Evolutionary conservation across 148 eudicot genomes (phyloP), one percentile per base, ranked within the genome.

Genomic region (Heliosperma pusillum): DNA sequence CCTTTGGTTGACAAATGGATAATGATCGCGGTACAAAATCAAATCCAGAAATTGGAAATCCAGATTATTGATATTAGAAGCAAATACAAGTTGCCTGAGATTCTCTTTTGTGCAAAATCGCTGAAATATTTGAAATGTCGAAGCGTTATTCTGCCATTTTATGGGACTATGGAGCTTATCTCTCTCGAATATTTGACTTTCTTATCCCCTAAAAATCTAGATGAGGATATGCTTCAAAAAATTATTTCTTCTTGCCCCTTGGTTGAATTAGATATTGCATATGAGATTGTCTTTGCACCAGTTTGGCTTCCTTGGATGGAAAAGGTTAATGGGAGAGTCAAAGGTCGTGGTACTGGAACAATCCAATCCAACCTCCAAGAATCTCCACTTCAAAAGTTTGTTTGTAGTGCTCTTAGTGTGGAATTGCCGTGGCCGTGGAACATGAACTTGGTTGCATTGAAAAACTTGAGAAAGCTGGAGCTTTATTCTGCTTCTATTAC

Each of bases 391-490:
- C 8, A 20, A 33, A 33, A 36, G 47, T 2, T 66, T 36, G 20
- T 19, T 36, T 66, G 21, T 33, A 33, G 47, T 17, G 5, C 15
- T 13, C 16, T 10, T 11, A 13, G 53, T 47, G 15, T 47, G 53
- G 53, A 47, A 11, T 47, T 11, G 17, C 15, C 50, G 0, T 30
- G 45, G 69, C 69, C 45, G n/a, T 33, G 9, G 20, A 66, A 36
- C 47, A 8, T 66, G 22, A 66, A 33, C 6, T 19, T 66, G 11
- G 8, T 1, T 20, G 62, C 47, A 66, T 33, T 66, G 69, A 66
- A 66, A 42, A 66, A 66, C 69, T 66, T 66, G 69, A 66, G 24
- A 66, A 33, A 30, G 22, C 16, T 66, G 69, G 69, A 66, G 45
- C 15, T 66, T 36, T 5, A 2, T 30, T 0, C 4, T 40, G 20